phyloP scores from a whole-genome alignment of 2,329 filamentous ascomycete species.

The Rachicladosporium sp. region DNA sequence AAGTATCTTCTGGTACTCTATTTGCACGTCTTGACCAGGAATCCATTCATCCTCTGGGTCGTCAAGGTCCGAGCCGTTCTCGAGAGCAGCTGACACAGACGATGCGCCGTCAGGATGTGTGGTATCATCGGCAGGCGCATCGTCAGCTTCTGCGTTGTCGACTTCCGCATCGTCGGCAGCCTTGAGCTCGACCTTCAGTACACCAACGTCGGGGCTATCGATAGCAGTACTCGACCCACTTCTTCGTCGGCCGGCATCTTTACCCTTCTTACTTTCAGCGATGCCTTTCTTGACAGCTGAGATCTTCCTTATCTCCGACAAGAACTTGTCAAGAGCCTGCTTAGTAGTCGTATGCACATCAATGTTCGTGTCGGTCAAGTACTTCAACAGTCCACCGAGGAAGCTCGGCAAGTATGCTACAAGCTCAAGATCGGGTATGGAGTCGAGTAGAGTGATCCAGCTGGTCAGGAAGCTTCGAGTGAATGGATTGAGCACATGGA shows the following conservation, averaged over 20 bases:
- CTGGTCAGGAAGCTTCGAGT: conserved; percentile 90
- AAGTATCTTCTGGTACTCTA: conserved; percentile 83
- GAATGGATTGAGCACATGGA: conserved; percentile 88
- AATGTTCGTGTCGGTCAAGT: conserved; percentile 77
- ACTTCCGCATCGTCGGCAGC: conserved; percentile 2
- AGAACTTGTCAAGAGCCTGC: conserved; percentile 73
- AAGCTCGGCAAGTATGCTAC: conserved; percentile 90
- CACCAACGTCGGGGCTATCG: not conserved
- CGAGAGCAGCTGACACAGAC: conserved; percentile 41
- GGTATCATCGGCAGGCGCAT: conserved; percentile 29
- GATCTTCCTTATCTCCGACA: conserved; percentile 90
- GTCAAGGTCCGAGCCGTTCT: conserved; percentile 28
- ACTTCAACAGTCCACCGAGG: conserved; percentile 76
- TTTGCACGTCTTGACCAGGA: conserved; percentile 89
- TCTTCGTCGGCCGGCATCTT: conserved; percentile 43
- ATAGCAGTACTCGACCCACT: conserved; percentile 14
- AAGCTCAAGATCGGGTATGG: conserved; percentile 89
- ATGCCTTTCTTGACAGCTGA: conserved; percentile 86
- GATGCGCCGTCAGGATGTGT: conserved; percentile 29
- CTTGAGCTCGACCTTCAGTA: no score
- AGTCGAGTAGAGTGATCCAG: conserved; percentile 90
- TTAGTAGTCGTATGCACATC: conserved; percentile 95
- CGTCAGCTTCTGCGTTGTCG: conserved; percentile 1
- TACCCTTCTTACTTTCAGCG: conserved; percentile 64
- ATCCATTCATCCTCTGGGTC: conserved; percentile 87